phyloP scores from a whole-genome alignment of 129 eudicot genomes.

The Daucus carota region DNA sequence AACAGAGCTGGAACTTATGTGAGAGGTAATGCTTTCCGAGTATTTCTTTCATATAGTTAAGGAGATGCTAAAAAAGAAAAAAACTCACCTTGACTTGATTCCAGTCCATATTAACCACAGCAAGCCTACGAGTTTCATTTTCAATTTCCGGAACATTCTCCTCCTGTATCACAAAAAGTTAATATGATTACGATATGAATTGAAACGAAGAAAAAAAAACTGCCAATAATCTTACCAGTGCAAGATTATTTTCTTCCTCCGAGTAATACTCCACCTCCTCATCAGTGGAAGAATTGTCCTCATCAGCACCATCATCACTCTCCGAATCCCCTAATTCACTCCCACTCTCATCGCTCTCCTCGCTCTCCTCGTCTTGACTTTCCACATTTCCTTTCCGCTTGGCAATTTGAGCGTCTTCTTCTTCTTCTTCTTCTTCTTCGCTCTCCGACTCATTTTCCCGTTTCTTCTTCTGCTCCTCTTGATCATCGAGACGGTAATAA shows the following conservation, averaged over 20 bases:
- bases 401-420: slow-evolving; percentile 17
- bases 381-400: neutral
- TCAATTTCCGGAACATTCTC: slow-evolving; percentile 82
- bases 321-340: neutral
- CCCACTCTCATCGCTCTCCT: slow-evolving; percentile 9
- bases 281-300: slow-evolving; percentile 37
- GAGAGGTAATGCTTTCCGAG: no score
- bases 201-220: neutral
- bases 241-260: slow-evolving; percentile 38
- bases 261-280: slow-evolving; percentile 36
- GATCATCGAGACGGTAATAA: slow-evolving; percentile 45
- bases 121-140: slow-evolving; percentile 74
- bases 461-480: slow-evolving; percentile 10
- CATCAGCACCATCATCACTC: slow-evolving; percentile 18
- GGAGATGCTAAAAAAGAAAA: neutral
- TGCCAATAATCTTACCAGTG: slow-evolving; percentile 2
- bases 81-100: slow-evolving; percentile 62
- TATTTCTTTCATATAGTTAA: no score
- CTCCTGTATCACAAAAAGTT: slow-evolving; percentile 31
- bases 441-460: slow-evolving; percentile 14
- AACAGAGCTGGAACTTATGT: no score
- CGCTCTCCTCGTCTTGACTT: slow-evolving; percentile 11
- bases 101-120: slow-evolving; percentile 88
- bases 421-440: slow-evolving; percentile 4
- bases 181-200: neutral